Conservation (phyloP, 805 yeast species). For the Yamadazyma takamatsuzukensis region DNA sequence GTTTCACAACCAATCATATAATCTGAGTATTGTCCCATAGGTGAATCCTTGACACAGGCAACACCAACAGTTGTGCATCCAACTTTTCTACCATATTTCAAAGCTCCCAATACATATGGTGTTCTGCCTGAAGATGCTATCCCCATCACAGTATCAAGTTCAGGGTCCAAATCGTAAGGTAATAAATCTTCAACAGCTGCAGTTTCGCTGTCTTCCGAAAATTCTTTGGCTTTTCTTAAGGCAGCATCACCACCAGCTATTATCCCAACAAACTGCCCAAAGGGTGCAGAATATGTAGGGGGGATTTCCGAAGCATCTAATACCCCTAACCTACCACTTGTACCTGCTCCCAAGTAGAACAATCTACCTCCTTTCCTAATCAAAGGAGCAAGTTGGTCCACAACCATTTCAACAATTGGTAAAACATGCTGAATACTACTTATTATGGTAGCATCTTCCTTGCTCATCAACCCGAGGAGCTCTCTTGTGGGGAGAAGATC, state of each 20-base stretch:
- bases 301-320: conserved; percentile 22
- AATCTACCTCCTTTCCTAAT: conserved; percentile 18
- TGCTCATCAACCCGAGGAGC: conserved; percentile 14
- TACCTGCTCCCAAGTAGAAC: conserved; percentile 22
- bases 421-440: background rate
- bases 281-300: conserved; percentile 20
- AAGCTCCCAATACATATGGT: conserved; percentile 20
- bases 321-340: conserved; percentile 19
- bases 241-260: conserved; percentile 24
- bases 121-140: conserved; percentile 25
- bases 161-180: conserved; percentile 9
- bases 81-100: conserved; percentile 14
- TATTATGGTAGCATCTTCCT: conserved; percentile 11
- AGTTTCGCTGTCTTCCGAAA: conserved; percentile 18
- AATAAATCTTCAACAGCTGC: conserved; percentile 15
- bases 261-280: conserved; percentile 16
- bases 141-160: conserved; percentile 17
- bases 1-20: conserved; percentile 2
- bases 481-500: conserved; percentile 13
- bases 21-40: conserved; percentile 2
- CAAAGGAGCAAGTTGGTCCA: conserved; percentile 9
- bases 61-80: conserved; percentile 16
- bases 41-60: conserved; percentile 1
- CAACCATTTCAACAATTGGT: conserved; percentile 1
- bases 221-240: conserved; percentile 18